Evolutionary conservation across 2,329 filamentous ascomycete species (phyloP).

Genomic region (Nemania serpens): DNA sequence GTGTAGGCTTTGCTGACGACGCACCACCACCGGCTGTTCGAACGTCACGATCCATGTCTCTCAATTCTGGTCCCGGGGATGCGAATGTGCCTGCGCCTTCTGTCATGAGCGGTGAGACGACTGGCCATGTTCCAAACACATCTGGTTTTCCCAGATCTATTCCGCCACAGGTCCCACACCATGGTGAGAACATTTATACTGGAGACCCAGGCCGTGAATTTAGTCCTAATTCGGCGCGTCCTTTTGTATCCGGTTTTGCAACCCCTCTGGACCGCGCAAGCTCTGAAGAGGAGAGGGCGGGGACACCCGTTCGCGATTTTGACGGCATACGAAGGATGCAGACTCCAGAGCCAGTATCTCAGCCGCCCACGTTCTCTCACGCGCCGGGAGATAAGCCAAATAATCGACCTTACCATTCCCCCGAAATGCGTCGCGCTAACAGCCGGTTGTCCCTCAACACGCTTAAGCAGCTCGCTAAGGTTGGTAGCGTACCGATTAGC

Average conservation of each 20-base stretch:
- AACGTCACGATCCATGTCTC: conserved; percentile 58
- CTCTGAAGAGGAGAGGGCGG: conserved; percentile 58
- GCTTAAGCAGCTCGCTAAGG: conserved; percentile 77
- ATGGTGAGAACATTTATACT: conserved; percentile 33
- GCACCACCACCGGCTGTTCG: conserved; percentile 49
- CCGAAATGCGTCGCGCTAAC: conserved; percentile 79
- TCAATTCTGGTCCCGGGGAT: conserved; percentile 45
- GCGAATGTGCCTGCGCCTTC: conserved; percentile 54
- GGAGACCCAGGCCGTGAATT: conserved; percentile 42
- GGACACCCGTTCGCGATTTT: conserved; percentile 54
- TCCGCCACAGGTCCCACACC: conserved; percentile 35
- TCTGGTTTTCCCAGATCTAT: conserved; percentile 48
- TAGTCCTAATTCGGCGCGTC: conserved; percentile 45
- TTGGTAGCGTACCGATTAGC: conserved; percentile 57
- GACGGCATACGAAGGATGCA: conserved; percentile 60
- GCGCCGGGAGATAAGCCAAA: conserved; percentile 71
- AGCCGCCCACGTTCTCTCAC: conserved; percentile 81
- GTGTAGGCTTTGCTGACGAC: conserved; percentile 65
- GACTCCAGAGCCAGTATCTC: conserved; percentile 75
- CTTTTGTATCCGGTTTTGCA: conserved; percentile 50
- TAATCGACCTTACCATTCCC: conserved; percentile 72
- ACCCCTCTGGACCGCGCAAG: conserved; percentile 58
- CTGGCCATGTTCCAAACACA: conserved; percentile 51
- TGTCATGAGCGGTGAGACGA: conserved; percentile 40
- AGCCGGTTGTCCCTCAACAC: conserved; percentile 84